Evolutionary conservation across 139 green algal species (phyloP).

Genomic region (Dunaliella primolecta): DNA sequence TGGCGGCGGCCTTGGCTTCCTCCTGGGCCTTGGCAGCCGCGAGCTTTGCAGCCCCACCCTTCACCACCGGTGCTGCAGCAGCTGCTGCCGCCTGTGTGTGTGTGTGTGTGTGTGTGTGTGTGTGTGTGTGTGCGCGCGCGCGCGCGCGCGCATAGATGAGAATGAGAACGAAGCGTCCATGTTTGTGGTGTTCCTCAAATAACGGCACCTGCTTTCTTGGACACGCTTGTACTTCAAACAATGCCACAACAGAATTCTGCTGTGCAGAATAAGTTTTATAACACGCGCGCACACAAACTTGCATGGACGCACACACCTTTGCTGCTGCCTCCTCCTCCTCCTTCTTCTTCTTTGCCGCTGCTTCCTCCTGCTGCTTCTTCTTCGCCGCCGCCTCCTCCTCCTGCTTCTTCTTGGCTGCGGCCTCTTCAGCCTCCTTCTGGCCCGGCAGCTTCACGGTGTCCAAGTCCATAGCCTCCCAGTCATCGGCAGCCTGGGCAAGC

Average conservation of each 20-base stretch:
- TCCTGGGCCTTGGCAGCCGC: constrained; percentile 22
- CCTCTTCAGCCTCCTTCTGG: constrained; percentile 4
- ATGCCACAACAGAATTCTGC: no score
- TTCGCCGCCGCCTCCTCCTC: background rate
- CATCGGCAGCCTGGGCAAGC: constrained; percentile 38
- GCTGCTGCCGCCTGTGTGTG: background rate
- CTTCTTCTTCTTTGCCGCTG: constrained; percentile 17
- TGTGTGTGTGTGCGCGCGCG: no score
- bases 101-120: no score
- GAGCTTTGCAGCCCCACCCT: background rate
- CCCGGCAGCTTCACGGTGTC: constrained; percentile 43
- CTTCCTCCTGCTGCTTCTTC: constrained; percentile 7
- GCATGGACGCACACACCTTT: background rate
- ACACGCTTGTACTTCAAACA: no score
- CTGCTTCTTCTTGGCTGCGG: constrained; percentile 19
- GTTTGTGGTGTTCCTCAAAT: no score
- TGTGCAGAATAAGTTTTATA: no score
- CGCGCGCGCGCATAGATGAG: no score
- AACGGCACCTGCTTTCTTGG: no score
- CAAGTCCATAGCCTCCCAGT: constrained; percentile 72
- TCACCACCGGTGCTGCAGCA: background rate
- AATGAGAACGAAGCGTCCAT: no score
- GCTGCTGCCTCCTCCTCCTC: background rate
- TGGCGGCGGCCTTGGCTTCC: constrained; percentile 24
- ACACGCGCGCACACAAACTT: no score